Conservation (phyloP, 805 yeast genomes). For the Wickerhamiella sergipiensis region DNA sequence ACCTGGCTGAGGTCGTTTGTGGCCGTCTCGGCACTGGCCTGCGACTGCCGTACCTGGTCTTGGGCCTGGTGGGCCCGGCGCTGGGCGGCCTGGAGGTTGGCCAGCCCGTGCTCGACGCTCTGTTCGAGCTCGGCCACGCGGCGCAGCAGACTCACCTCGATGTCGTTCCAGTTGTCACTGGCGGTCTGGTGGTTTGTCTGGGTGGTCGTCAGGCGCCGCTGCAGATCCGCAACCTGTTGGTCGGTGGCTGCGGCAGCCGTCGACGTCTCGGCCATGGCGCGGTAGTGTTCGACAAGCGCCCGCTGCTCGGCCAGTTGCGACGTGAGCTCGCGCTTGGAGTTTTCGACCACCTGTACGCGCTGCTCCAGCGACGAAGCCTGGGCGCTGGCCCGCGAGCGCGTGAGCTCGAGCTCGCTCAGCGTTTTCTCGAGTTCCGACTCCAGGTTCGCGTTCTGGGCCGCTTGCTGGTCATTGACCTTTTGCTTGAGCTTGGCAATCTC, state of each 20-base stretch:
- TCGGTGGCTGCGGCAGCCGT: slow-evolving; percentile 1
- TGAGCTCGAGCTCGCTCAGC: slow-evolving; percentile 17
- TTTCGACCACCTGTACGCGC: background rate
- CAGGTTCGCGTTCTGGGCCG: slow-evolving; percentile 8
- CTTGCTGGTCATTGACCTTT: slow-evolving; percentile 9
- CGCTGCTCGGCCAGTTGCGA: slow-evolving; percentile 39
- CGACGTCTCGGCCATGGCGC: slow-evolving; percentile 45
- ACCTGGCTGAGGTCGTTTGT: slow-evolving; percentile 9
- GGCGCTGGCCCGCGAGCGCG: background rate
- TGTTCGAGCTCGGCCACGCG: slow-evolving; percentile 28
- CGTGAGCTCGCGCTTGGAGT: slow-evolving; percentile 10
- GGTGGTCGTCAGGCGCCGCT: slow-evolving; percentile 37
- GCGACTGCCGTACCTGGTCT: slow-evolving; percentile 11
- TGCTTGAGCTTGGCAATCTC: slow-evolving; percentile 12
- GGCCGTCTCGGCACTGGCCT: slow-evolving; percentile 5
- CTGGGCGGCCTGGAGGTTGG: background rate
- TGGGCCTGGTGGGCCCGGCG: slow-evolving; percentile 8
- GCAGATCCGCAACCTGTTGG: slow-evolving; percentile 25
- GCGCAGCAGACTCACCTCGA: slow-evolving; percentile 50
- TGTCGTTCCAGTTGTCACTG: slow-evolving; percentile 68
- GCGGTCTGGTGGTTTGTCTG: slow-evolving; percentile 64
- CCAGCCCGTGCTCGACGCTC: background rate
- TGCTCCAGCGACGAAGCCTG: background rate
- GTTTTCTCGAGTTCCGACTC: slow-evolving; percentile 21
- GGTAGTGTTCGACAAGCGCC: slow-evolving; percentile 50